phyloP scores from a whole-genome alignment of 208 protist genomes.

The Crithidia expoeki region DNA sequence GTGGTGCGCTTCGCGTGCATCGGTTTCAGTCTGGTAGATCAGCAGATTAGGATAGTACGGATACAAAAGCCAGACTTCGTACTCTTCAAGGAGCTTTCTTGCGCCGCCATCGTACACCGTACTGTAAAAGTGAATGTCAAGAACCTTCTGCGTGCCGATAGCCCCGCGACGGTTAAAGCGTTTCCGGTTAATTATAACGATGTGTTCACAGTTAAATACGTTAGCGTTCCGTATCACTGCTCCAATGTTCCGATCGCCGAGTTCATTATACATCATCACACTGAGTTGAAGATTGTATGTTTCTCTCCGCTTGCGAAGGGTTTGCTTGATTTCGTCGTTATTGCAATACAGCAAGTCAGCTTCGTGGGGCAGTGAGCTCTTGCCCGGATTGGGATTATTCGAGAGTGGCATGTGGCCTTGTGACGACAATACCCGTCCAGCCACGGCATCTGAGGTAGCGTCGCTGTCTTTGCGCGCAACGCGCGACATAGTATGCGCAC shows the following conservation, averaged over 20 bases:
- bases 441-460: neutral
- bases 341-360: conserved; percentile 42
- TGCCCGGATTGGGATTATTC: conserved; percentile 16
- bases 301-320: conserved; percentile 38
- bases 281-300: conserved; percentile 60
- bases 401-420: conserved; percentile 71
- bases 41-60: conserved; percentile 79
- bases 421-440: neutral
- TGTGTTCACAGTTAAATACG: conserved; percentile 75
- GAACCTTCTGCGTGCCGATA: conserved; percentile 69
- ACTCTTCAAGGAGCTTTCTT: conserved; percentile 30
- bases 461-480: neutral
- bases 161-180: conserved; percentile 79
- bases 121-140: conserved; percentile 40
- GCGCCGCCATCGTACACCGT: conserved; percentile 22
- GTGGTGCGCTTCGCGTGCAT: neutral
- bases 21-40: conserved; percentile 25
- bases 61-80: conserved; percentile 74
- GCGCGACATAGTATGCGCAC: conserved; percentile 41
- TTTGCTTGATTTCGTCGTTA: conserved; percentile 46
- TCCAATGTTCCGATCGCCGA: conserved; percentile 85
- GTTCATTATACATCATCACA: conserved; percentile 77
- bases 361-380: conserved; percentile 52
- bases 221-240: conserved; percentile 85
- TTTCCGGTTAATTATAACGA: conserved; percentile 65